These are phyloP conservation scores for Metschnikowia aberdeeniae DNA, from an alignment of 805 yeast species.

Conservation along the genomic window DNA sequence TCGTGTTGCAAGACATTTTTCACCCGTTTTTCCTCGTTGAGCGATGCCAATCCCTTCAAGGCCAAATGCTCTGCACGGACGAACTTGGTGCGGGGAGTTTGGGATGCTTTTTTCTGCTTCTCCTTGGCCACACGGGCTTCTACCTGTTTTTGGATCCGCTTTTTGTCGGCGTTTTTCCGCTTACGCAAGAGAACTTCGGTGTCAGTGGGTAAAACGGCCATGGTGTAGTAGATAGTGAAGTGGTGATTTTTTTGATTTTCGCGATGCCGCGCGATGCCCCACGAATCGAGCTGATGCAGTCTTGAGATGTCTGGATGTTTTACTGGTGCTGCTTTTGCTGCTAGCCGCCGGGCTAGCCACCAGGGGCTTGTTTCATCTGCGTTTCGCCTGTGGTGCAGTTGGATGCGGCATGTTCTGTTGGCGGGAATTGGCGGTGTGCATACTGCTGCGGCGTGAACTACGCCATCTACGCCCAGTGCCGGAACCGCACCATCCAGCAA, in stretches of 20 bases:
- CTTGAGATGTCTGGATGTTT: too few relatives aligned
- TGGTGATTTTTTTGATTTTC: conserved; percentile 3
- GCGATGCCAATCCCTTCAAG: conserved; percentile 58
- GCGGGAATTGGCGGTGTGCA: too few relatives aligned
- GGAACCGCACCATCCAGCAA: too few relatives aligned
- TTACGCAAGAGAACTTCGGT: conserved; percentile 76
- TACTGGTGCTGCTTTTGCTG: too few relatives aligned
- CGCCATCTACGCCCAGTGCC: too few relatives aligned
- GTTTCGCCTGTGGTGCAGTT: too few relatives aligned
- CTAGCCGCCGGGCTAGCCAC: too few relatives aligned
- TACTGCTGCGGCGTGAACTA: too few relatives aligned
- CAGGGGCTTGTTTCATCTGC: too few relatives aligned
- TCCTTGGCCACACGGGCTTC: conserved; percentile 48
- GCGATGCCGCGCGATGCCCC: conserved; percentile 10
- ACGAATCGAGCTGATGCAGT: too few relatives aligned
- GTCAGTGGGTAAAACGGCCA: conserved; percentile 56
- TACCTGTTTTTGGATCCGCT: conserved; percentile 70
- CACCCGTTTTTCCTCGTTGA: conserved; percentile 65
- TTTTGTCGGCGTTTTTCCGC: conserved; percentile 73
- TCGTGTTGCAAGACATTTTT: conserved; percentile 58
- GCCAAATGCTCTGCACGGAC: conserved; percentile 73
- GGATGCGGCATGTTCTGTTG: too few relatives aligned
- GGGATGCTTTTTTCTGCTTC: conserved; percentile 38
- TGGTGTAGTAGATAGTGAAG: conserved; percentile 10
- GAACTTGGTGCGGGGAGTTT: conserved; percentile 46